Evolutionary conservation across 208 protist species (phyloP).

Genomic region (Wallacemonas sp.): DNA sequence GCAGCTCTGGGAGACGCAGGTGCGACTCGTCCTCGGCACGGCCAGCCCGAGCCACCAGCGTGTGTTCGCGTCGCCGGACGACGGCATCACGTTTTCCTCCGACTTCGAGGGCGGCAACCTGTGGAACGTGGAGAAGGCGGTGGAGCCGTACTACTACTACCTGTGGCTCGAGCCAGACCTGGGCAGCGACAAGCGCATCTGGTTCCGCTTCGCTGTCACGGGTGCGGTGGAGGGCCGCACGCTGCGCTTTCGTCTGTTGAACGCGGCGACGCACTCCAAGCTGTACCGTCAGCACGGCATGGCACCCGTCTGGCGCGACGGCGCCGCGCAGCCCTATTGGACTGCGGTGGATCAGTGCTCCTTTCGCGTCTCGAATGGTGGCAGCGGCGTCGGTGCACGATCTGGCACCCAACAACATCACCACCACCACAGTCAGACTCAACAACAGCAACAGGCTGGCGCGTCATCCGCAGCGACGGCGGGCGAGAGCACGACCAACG

Average conservation of each 20-base stretch:
- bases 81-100: constrained; percentile 62
- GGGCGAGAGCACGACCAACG: too few species aligned
- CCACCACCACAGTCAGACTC: constrained; percentile 5
- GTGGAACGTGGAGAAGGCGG: constrained; percentile 59
- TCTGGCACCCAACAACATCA: not conserved
- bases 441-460: too few species aligned
- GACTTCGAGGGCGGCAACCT: constrained; percentile 84
- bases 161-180: constrained; percentile 84
- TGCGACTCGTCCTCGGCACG: constrained; percentile 64
- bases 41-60: constrained; percentile 66
- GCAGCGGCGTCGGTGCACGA: not conserved
- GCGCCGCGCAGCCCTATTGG: constrained; percentile 47
- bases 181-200: constrained; percentile 77
- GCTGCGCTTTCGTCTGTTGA: constrained; percentile 68
- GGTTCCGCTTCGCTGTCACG: constrained; percentile 82
- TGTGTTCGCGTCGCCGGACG: constrained; percentile 45
- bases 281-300: constrained; percentile 81
- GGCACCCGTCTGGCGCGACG: constrained; percentile 78
- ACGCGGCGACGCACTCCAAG: constrained; percentile 77
- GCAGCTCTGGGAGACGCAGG: constrained; percentile 72
- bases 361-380: constrained; percentile 67
- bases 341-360: constrained; percentile 61
- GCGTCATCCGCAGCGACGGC: too few species aligned
- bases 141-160: constrained; percentile 41
- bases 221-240: constrained; percentile 41